Evolutionary conservation across 2,329 filamentous ascomycete genomes (phyloP).

Genomic region (Neospermospora avenae): DNA sequence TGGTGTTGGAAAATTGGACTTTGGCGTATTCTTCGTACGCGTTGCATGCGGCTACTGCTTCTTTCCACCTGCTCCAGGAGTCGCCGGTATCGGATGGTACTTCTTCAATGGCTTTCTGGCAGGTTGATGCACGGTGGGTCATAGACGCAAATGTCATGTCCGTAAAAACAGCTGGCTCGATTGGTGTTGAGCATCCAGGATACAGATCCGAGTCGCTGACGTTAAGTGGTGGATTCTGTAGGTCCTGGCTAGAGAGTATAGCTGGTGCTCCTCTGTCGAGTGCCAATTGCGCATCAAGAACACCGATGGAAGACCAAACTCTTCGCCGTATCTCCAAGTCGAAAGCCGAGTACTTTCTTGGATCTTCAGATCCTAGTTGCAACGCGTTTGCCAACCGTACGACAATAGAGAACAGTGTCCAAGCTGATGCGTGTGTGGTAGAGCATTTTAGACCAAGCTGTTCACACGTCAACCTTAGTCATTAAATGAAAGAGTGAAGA

Average conservation of each 20-base stretch:
- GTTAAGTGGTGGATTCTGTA: neutral
- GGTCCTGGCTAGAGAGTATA: neutral
- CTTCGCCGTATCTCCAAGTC: constrained; percentile 12
- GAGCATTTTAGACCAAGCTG: constrained; percentile 9
- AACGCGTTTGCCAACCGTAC: constrained; percentile 10
- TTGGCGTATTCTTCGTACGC: constrained; percentile 3
- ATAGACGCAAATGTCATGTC: constrained; percentile 13
- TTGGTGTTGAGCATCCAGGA: neutral
- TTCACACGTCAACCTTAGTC: neutral
- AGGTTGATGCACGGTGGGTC: constrained; percentile 8
- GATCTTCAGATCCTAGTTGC: constrained; percentile 7
- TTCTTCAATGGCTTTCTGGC: constrained; percentile 5
- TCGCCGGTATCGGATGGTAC: neutral
- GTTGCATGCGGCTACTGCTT: neutral
- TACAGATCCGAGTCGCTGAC: constrained; percentile 10
- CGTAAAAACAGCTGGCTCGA: neutral
- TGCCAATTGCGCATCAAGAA: constrained; percentile 9
- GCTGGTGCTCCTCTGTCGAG: constrained; percentile 9
- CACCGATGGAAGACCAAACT: constrained; percentile 8
- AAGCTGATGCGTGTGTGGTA: constrained; percentile 2
- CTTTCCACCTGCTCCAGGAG: constrained; percentile 3
- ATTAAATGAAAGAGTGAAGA: no score
- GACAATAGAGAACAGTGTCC: constrained; percentile 10
- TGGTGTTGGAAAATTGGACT: neutral
- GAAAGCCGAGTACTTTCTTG: neutral